Evolutionary conservation across 2,329 filamentous ascomycete genomes (phyloP), one percentile per base, ranked within the genome.

Genomic region (Karstenula rhodostoma): DNA sequence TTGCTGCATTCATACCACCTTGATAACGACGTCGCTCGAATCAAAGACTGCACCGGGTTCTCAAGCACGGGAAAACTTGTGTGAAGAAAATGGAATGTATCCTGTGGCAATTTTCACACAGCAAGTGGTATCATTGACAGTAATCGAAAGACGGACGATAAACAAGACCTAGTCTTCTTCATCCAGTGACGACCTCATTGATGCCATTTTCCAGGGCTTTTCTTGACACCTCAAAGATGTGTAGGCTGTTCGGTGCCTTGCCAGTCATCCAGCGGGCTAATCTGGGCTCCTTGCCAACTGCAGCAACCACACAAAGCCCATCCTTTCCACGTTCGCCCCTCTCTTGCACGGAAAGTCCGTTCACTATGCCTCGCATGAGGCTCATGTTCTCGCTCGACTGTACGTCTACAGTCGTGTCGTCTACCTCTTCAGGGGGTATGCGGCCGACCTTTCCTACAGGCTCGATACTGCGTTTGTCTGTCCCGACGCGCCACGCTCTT

Each of bases 281-380:
- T 47, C 93, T 87, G 77, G 94, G 91, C 78, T 97, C 92, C 73
- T 91, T 94, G 37, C 92, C 93, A 1, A 96, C 86, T 17, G 90
- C 95, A n/a, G 89, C 92, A 13, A 96, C 89, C 29, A 98, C 86
- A 69, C 92, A 94, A 1, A 97, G 79, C 0, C 93, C 93, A 47
- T 83, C 80, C 67, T 86, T 88, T 33, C 90, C 91, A 61, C 89
- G 83, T 19, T 93, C 90, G 3, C 93, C 93, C 19, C 92, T 85
- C 77, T 98, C 95, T 68, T 95, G 93, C 15, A 97, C 85, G 1
- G 91, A 87, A 60, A 99, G 89, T 68, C 92, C 93, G 73, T 98
- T 99, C 67, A 99, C 84, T 8, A 98, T 84, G 44, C 95, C 95
- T 69, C 86, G 86, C 56, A 93, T 83, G 9, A 74, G 51, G 7